Conservation (phyloP, 495 filamentous ascomycete species). For the Daldinia caldariorum region DNA sequence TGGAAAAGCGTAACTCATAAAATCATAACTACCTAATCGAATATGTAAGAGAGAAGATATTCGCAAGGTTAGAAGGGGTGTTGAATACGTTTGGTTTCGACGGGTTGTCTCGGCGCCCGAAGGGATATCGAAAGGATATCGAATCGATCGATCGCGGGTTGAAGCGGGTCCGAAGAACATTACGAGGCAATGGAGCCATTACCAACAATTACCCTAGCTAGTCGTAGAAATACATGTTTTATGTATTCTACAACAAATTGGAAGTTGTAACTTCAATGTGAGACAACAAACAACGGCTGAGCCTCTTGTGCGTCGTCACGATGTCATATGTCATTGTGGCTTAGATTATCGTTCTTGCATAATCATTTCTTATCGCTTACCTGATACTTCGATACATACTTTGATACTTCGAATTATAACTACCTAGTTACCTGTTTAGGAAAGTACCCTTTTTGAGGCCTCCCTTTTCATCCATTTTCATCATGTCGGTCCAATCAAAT, state of each 20-base stretch:
- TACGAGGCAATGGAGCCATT: slow-evolving; percentile 31
- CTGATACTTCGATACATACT: not conserved
- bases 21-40: slow-evolving; percentile 3
- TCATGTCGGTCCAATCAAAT: too few relatives aligned
- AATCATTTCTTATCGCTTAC: not conserved
- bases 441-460: too few relatives aligned
- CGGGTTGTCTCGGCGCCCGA: slow-evolving; percentile 25
- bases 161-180: slow-evolving; percentile 28
- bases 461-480: too few relatives aligned
- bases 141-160: slow-evolving; percentile 19
- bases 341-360: slow-evolving; percentile 26
- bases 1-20: not conserved
- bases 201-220: not conserved
- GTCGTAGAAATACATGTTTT: slow-evolving; percentile 6
- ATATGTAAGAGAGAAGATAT: not conserved
- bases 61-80: not conserved
- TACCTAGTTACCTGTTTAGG: too few relatives aligned
- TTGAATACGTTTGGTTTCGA: slow-evolving; percentile 15
- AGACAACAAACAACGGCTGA: slow-evolving; percentile 15
- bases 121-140: slow-evolving; percentile 8
- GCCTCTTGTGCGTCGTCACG: slow-evolving; percentile 40
- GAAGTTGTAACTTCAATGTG: not conserved
- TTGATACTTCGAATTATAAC: too few relatives aligned
- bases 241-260: slow-evolving; percentile 2
- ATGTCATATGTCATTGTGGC: slow-evolving; percentile 44